Evolutionary conservation across 1,284 basidiomycete species (phyloP).

Genomic region (Pterula multifida): DNA sequence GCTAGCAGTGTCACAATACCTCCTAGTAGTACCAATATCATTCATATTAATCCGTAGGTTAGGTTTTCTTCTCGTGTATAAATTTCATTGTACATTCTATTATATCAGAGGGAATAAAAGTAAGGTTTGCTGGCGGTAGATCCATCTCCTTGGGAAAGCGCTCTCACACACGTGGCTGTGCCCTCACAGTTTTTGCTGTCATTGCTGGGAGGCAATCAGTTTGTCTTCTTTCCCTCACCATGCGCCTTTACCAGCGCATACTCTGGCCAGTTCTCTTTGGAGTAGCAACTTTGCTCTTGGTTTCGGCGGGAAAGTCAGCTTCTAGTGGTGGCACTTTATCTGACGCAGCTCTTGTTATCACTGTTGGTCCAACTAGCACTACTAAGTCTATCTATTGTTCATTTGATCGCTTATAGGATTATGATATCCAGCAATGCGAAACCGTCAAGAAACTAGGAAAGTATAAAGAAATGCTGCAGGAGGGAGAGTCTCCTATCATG

Average conservation of each 20-base stretch:
- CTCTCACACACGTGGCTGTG: background rate
- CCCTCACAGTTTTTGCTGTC: background rate
- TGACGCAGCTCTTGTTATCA: background rate
- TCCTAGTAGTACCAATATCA: too few species aligned
- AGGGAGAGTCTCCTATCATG: constrained; percentile 57
- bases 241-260: background rate
- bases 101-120: too few species aligned
- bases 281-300: background rate
- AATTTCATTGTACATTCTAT: too few species aligned
- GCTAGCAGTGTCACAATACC: too few species aligned
- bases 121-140: too few species aligned
- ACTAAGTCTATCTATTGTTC: background rate
- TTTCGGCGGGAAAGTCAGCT: background rate
- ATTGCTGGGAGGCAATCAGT: too few species aligned
- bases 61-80: too few species aligned
- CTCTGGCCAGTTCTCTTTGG: background rate
- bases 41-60: too few species aligned
- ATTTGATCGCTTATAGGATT: constrained; percentile 24
- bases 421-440: constrained; percentile 36
- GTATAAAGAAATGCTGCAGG: constrained; percentile 49
- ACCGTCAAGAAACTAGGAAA: constrained; percentile 44
- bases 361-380: background rate
- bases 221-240: background rate
- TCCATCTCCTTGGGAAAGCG: too few species aligned
- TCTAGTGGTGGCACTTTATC: background rate